A percentile compares a stretch with the other conserved stretches of the same genome.
Conservation (phyloP, 495 filamentous ascomycete genomes). For the Acidiella bohemica region DNA sequence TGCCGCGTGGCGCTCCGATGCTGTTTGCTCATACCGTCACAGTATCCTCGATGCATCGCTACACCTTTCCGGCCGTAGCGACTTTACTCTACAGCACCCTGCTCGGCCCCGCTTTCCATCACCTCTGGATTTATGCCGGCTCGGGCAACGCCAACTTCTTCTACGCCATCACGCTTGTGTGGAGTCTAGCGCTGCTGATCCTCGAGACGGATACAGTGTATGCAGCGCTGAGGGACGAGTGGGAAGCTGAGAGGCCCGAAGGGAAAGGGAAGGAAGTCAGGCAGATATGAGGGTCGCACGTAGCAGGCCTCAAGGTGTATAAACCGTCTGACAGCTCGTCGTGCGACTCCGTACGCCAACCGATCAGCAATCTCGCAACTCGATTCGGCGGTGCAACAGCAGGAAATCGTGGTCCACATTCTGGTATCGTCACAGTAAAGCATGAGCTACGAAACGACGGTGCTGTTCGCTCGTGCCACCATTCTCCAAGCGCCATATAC, state of each 20-base stretch:
- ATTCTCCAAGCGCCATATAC: too few relatives aligned
- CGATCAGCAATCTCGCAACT: too few relatives aligned
- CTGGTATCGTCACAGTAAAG: too few relatives aligned
- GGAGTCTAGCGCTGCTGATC: slow-evolving; percentile 75
- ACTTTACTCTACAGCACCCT: slow-evolving; percentile 75
- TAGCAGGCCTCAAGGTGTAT: too few relatives aligned
- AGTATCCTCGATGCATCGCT: slow-evolving; percentile 44
- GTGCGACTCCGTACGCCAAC: too few relatives aligned
- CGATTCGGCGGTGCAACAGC: too few relatives aligned
- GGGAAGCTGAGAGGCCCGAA: slow-evolving; percentile 84
- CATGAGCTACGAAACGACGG: too few relatives aligned
- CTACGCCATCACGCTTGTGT: slow-evolving; percentile 95
- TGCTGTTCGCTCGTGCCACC: too few relatives aligned
- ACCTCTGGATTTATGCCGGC: slow-evolving; percentile 97
- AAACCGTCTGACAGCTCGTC: too few relatives aligned
- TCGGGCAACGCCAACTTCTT: slow-evolving; percentile 99
- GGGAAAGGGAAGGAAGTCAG: slow-evolving; percentile 72
- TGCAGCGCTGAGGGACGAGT: slow-evolving; percentile 80
- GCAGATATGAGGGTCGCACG: slow-evolving; percentile 50
- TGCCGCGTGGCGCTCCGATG: slow-evolving; percentile 33
- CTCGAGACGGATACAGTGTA: slow-evolving; percentile 75
- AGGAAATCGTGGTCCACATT: too few relatives aligned
- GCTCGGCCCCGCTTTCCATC: slow-evolving; percentile 88
- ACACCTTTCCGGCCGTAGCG: slow-evolving; percentile 72
- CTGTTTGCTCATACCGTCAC: too few relatives aligned